Base-by-base conservation (phyloP, 768 basidiomycete genomes). In the Serpula lacrymans region DNA sequence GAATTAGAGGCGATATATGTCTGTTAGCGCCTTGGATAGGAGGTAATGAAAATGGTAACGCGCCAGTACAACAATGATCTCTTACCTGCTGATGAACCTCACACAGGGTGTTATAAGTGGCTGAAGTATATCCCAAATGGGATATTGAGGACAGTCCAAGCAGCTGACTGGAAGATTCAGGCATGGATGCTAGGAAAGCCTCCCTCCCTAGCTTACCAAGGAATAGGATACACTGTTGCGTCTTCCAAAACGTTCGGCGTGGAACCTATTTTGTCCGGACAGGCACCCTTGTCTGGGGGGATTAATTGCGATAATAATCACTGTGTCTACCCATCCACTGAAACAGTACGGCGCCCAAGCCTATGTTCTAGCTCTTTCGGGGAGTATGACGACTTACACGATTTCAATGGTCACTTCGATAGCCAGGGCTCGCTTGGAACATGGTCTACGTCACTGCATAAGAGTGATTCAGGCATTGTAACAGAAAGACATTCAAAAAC, bases 131-230 rank as follows among this genome's bases (percentile, higher is more conserved):
- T 99, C 5, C 95, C 95, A 1, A 89, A 88, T 45, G 82, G 88
- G 21, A 79, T 99, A 27, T 71, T 99, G 48, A 92, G 88, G 68
- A 93, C 93, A 0, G 95, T 93, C 1, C 93, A 95, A 60, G 89
- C 92, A 4, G 95, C 95, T 0, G 95, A 99, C 57, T 97, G 93
- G 93, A 91, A 87, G 61, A 71, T 98, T 32, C 92, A 96, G 55
- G 88, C 89, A 0, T 98, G 94, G 89, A 89, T 90, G 83, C 78
- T 99, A 22, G 96, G 95, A 48, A 97, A 97, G 54, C 89, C 91
- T 13, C 94, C 93, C 8, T 82, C 84, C 2, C 71, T 91, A 29
- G 74, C 85, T 1, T 91, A 82, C 53, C 77, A 88, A 52, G 91
- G 89, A 22, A 93, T 96, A 54, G 91, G 88, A 14, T 91, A 86